Evolutionary conservation across 108 stramenopile genomes (phyloP).

Genomic region (Nitzschia sp.): DNA sequence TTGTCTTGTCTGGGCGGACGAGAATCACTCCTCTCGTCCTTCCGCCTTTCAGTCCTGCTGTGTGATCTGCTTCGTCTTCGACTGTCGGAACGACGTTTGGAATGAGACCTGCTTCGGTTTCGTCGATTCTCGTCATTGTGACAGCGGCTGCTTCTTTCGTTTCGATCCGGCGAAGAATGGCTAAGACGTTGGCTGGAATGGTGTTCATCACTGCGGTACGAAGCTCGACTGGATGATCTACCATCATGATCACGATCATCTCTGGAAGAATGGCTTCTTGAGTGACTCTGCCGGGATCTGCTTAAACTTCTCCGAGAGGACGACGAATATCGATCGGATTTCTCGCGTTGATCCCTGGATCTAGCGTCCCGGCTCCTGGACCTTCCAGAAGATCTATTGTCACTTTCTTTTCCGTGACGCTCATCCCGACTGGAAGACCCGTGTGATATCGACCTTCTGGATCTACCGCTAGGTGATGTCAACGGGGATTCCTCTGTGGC

Average conservation of each 20-base stretch:
- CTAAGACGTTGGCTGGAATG: background rate
- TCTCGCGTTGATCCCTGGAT: background rate
- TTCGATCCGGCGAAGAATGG: background rate
- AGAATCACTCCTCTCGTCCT: background rate
- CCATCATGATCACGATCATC: background rate
- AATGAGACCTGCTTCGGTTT: background rate
- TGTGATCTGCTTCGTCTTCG: background rate
- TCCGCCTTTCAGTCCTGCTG: background rate
- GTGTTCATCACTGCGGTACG: background rate
- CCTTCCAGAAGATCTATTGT: background rate
- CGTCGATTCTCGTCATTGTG: background rate
- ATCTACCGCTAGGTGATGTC: no score
- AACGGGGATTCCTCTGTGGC: background rate
- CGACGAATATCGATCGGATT: background rate
- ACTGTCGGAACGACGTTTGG: background rate
- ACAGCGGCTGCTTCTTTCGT: background rate
- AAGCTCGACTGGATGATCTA: background rate
- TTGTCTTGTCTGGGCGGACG: background rate
- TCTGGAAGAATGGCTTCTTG: background rate
- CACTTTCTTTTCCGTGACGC: background rate
- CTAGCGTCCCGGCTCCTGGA: background rate
- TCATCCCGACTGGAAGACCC: no score
- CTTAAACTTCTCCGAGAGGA: background rate
- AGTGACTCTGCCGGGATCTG: background rate
- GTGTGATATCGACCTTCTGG: no score